Base-by-base conservation (phyloP, 1,139 yeast species). In the Candida buenavistaensis region DNA sequence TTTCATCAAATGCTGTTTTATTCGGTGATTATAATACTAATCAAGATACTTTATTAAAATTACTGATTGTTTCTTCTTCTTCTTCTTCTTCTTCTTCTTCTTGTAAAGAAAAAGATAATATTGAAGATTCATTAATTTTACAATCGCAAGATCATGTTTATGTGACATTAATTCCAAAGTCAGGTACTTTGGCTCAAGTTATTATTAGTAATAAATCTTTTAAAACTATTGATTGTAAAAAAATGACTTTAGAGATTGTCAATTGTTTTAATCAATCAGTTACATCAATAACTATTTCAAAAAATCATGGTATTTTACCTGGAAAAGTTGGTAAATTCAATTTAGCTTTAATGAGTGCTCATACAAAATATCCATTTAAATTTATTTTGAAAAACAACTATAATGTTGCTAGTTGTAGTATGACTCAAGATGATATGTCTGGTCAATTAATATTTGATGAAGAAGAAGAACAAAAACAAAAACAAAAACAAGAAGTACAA, bases 311-410 rank as follows among this genome's bases (percentile, higher is more conserved):
- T 4, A 59, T 68, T 28, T 44, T 52, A 12, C 59, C 70, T n/a
- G 54, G 55, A 1, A 57, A 59, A 38, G 44, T 50, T 3, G 52
- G 59, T 7, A 66, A 61, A 35, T 66, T 66, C 45, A 67, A 68
- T 38, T 52, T 68, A 32, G 48, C 54, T 9, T 50, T 66, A 32
- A 52, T 51, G 31, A 54, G 54, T 37, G 57, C 60, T n/a, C 66
- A 66, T 40, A 52, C 60, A 38, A 59, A 61, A 37, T 58, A 50
- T 37, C 72, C 73, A 9, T 64, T 66, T 47, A 52, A 51, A 29
- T 45, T 65, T 13, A 38, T 48, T 5, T 50, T 67, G 47, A 47
- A 39, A 22, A 64, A 55, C 38, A 55, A 49, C 3, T 33, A 40
- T 9, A 42, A 52, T 26, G 37, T 33, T 28, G 68, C 62, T 2